Base-by-base conservation (phyloP, 2,329 filamentous ascomycete species). In the Fusarium subtropicale region DNA sequence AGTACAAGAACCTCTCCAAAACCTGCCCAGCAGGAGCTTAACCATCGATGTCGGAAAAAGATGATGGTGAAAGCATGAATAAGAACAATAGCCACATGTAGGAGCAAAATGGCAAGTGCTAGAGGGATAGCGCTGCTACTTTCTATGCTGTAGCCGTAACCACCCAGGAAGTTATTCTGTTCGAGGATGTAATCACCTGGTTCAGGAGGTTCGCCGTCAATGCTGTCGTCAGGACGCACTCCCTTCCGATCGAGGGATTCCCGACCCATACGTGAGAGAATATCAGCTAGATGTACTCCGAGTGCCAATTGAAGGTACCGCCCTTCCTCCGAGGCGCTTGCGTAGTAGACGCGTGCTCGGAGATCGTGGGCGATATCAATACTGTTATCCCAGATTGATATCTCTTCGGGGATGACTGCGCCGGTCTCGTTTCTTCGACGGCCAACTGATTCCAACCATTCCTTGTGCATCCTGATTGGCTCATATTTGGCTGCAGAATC, bases 1-100 rank as follows among this genome's bases (percentile, higher is more conserved):
- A 54, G 28, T 16, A 54, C 28, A 16, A 54, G 51, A 22, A 54
- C 16, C 10, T 54, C 15, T 2, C 51, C 51, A 7, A 53, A 53
- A 6, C 51, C 26, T 4, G 11, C 30, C 51, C 51, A 53, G 20
- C 38, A 31, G 12, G 38, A 44, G 24, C 51, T 53, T 5, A 53
- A 16, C 36, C 38, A 53, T 4, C 34, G 26, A n/a, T 26, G 36
- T 0, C 51, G 38, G 7, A 28, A 44, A 8, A 45, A 33, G 7
- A 53, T 7, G n/a, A 53, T 12, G 4, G 20, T 15, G 15, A n/a
- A 9, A 2, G 36, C 4, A 12, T 53, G 51, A 5, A 53, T n/a
- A 7, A 53, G 20, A 33, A 53, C 51, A 26, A 53, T 31, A 4
- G 20, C 38, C 10, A 53, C 51, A 7, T 44, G 51, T 2, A 53